Conservation (phyloP, 495 filamentous ascomycete genomes). For the Daldinia grandis region DNA sequence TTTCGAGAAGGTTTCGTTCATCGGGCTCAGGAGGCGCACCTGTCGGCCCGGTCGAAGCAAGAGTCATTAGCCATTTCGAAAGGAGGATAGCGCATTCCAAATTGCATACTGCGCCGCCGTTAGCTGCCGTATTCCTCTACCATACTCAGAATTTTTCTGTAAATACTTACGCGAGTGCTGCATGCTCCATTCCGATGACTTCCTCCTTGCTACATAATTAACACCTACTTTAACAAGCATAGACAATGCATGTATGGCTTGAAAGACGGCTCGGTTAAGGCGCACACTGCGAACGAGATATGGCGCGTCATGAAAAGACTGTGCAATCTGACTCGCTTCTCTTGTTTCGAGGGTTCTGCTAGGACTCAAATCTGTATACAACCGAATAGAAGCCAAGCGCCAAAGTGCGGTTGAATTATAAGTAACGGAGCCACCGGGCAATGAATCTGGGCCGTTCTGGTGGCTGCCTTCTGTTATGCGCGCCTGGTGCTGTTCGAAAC, state of each 20-base stretch:
- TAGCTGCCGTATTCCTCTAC: slow-evolving; percentile 5
- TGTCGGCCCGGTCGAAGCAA: slow-evolving; percentile 53
- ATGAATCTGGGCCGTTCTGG: slow-evolving; percentile 51
- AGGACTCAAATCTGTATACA: slow-evolving; percentile 72
- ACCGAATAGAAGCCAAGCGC: slow-evolving; percentile 70
- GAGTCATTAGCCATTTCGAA: slow-evolving; percentile 60
- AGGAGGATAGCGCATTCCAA: slow-evolving; percentile 75
- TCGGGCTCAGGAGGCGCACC: slow-evolving; percentile 60
- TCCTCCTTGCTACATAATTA: slow-evolving; percentile 72
- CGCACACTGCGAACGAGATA: slow-evolving; percentile 64
- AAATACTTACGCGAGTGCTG: slow-evolving; percentile 66
- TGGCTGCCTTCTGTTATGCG: slow-evolving; percentile 50
- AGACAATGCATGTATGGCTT: slow-evolving; percentile 74
- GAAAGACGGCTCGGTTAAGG: slow-evolving; percentile 67
- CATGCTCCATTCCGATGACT: slow-evolving; percentile 75
- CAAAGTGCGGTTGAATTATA: slow-evolving; percentile 74
- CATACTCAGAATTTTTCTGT: neutral
- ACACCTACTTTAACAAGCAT: slow-evolving; percentile 74
- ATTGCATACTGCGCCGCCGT: slow-evolving; percentile 61
- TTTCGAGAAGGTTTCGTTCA: slow-evolving; percentile 70
- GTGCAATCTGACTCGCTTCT: slow-evolving; percentile 67
- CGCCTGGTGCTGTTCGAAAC: slow-evolving; percentile 64
- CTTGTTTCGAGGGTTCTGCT: slow-evolving; percentile 68
- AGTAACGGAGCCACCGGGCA: slow-evolving; percentile 66
- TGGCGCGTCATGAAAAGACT: slow-evolving; percentile 65